A percentile compares a stretch with the other conserved stretches of the same genome.
phyloP scores from a whole-genome alignment of 176 grass and related monocot genomes.

The Chrysopogon serrulatus region DNA sequence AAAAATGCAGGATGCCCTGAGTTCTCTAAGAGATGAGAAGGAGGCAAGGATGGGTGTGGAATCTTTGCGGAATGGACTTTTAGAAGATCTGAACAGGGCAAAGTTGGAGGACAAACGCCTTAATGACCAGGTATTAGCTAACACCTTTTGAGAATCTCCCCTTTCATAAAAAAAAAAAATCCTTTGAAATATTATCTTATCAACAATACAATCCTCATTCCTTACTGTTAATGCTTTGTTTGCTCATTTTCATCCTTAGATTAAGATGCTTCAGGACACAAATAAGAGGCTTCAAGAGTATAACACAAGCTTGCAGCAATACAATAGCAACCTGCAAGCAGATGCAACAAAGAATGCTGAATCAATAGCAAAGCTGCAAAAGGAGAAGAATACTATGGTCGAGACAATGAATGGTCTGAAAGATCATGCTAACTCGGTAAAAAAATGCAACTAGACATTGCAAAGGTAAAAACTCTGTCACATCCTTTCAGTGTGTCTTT shows the following conservation, averaged over 20 bases:
- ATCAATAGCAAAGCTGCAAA: constrained; percentile 58
- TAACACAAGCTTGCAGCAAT: constrained; percentile 88
- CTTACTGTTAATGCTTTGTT: not conserved
- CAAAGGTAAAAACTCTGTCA: constrained; percentile 34
- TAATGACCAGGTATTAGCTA: constrained; percentile 38
- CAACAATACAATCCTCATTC: not conserved
- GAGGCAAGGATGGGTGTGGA: constrained; percentile 31
- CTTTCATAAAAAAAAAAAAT: too few species aligned
- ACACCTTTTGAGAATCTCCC: not conserved
- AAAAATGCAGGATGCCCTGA: constrained; percentile 19
- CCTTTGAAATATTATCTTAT: not conserved
- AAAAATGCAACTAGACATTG: constrained; percentile 66
- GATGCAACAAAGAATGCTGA: constrained; percentile 60
- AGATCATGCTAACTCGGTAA: constrained; percentile 68
- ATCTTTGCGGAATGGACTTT: constrained; percentile 23
- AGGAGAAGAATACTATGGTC: constrained; percentile 87
- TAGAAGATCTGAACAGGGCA: constrained; percentile 39
- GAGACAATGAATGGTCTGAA: constrained; percentile 66
- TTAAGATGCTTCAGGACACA: constrained; percentile 83
- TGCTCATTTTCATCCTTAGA: constrained; percentile 25
- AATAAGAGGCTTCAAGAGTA: constrained; percentile 80
- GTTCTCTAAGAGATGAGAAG: constrained; percentile 39
- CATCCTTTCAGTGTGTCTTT: not conserved
- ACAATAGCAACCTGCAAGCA: constrained; percentile 83
- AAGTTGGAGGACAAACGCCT: constrained; percentile 47